Percentiles rank a stretch among this genome's conserved stretches.
These are phyloP conservation scores for Triticum dicoccoides DNA, from an alignment of 176 grass and related monocot species.

Conservation along the genomic window DNA sequence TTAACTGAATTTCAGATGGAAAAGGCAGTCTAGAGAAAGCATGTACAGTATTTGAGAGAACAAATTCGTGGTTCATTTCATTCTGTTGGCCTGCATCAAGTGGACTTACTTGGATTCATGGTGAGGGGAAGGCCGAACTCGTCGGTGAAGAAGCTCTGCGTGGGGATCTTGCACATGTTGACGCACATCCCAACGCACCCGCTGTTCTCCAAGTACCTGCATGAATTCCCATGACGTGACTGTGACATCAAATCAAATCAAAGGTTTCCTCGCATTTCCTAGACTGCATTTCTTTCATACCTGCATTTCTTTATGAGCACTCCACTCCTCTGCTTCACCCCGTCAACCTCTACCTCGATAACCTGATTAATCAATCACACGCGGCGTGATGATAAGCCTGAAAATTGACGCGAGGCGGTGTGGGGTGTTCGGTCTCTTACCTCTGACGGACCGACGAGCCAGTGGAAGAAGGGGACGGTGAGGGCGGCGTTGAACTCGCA, in stretches of 20 bases:
- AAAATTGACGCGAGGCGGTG: background rate
- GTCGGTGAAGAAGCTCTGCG: slow-evolving; percentile 87
- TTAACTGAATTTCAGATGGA: background rate
- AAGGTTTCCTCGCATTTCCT: background rate
- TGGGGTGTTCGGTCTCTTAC: background rate
- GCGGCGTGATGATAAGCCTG: background rate
- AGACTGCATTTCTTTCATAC: background rate
- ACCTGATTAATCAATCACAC: slow-evolving; percentile 19
- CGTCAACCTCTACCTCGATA: slow-evolving; percentile 70
- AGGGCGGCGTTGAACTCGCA: slow-evolving; percentile 93
- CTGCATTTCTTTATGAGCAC: slow-evolving; percentile 86
- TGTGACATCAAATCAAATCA: background rate
- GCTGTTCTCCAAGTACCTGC: slow-evolving; percentile 81
- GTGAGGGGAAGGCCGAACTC: slow-evolving; percentile 95
- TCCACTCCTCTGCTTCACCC: slow-evolving; percentile 69
- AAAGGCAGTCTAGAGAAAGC: background rate
- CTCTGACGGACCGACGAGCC: slow-evolving; percentile 90
- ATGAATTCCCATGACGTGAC: background rate
- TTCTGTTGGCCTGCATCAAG: background rate
- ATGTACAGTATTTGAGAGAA: background rate
- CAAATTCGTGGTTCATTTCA: background rate
- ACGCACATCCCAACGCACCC: slow-evolving; percentile 96
- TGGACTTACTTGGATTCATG: slow-evolving; percentile 86
- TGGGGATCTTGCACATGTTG: slow-evolving; percentile 91
- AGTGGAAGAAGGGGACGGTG: slow-evolving; percentile 89